Base-by-base conservation (phyloP, 2,329 filamentous ascomycete species). In the Albifimbria verrucaria region DNA sequence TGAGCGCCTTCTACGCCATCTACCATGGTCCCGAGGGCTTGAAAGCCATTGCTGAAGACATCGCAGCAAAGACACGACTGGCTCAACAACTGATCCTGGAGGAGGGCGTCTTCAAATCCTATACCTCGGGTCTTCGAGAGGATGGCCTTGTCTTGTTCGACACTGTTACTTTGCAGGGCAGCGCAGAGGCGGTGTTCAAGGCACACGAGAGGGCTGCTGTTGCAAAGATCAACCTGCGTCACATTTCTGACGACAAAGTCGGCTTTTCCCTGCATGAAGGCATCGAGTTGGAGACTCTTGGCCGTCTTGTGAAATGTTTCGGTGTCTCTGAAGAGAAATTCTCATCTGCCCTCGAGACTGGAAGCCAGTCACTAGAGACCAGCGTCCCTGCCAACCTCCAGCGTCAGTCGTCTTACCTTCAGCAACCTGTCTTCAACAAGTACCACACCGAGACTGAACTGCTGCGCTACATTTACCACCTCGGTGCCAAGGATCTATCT, bases 401-500 rank as follows among this genome's bases (percentile, higher is more conserved):
- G 68, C 83, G 93, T 66, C 88, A 82, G 23, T 89, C 89, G 0
- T 61, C 78, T 7, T 97, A 89, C 72, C 78, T 97, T 53, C 91
- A 89, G 1, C 92, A 97, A 68, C 90, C 91, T 1, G 90, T 96
- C 23, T 97, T 97, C 82, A 97, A 97, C 77, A 87, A 87, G 4
- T 87, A 97, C 69, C 93, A 96, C 72, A 96, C 92, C 1, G 93
- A 97, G 74, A 97, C 93, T 1, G 91, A 97, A 72, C 82, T 97
- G 58, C 79, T 97, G 42, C 88, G 93, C 49, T 97, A 97, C 74
- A 96, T 97, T 63, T 83, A 93, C 68, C 90, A 96, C 68, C 79
- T 97, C 7, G 89, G 95, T 69, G 95, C 92, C 42, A 96, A 96
- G 77, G 93, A 97, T 69, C 77, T 97, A 6, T 97, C 93, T 1